Base-by-base conservation (phyloP, 2,329 filamentous ascomycete genomes). In the Ceratocystis smalleyi region DNA sequence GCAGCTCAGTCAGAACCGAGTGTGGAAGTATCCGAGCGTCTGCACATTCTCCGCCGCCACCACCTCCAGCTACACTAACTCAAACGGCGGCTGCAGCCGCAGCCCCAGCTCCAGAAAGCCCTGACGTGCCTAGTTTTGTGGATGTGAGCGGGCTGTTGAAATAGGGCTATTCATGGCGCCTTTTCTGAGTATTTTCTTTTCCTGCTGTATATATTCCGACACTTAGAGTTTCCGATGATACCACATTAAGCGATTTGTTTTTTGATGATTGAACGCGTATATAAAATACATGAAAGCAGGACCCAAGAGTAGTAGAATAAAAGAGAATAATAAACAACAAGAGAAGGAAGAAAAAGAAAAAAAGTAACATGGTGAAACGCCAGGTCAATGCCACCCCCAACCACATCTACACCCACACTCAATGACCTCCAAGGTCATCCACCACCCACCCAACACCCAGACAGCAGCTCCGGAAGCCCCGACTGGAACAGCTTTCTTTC, bases 81-180 rank as follows among this genome's bases (percentile, higher is more conserved):
- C 35, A 40, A 40, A 5, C n/a, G 7, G n/a, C 62, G 45, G 12
- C 64, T 15, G 19, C 43, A 22, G 7, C 30, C 61, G 19, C 43
- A 22, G 7, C 30, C 61, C 4, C 57, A 40, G 30, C 62, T 5
- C 10, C 62, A 10, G 65, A 66, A 12, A 40, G 35, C 35, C 35
- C 35, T 15, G 65, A 66, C 35, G 62, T 62, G 4, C 65, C 62
- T 7, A 59, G 57, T 27, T 64, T 66, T 49, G 47, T 71, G 57
- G 77, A 78, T 66, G 70, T 71, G 2, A 76, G 76, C 17, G 75
- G 76, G 57, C 71, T 79, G 19, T 69, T 77, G 40, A 73, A 71
- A 59, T 74, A 68, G 51, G 51, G 15, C 10, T 15, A 5, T 40
- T 15, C 35, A 15, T 40, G 24, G 45, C 35, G 35, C 43, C 27